phyloP scores from a whole-genome alignment of 2,329 filamentous ascomycete species.

The Ophiostoma ulmi region DNA sequence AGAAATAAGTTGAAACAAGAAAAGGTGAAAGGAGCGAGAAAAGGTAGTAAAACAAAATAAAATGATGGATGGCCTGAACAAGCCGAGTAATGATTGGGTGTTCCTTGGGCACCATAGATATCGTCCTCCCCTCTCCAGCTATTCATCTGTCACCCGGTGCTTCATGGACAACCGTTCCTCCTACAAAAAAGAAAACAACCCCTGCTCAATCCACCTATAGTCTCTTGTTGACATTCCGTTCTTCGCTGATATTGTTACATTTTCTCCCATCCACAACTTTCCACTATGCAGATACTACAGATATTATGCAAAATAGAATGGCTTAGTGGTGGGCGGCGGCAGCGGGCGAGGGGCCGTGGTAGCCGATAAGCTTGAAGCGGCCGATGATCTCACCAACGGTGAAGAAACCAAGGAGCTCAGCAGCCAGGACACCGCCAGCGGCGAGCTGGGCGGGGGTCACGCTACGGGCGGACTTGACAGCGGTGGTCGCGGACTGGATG shows the following conservation, averaged over 20 bases:
- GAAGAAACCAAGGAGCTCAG: slow-evolving; percentile 94
- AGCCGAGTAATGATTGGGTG: neutral
- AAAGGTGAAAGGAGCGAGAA: neutral
- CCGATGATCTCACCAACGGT: slow-evolving; percentile 96
- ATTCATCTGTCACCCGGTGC: neutral
- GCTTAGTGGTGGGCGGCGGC: slow-evolving; percentile 56
- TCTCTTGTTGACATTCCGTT: neutral
- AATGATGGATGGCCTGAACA: neutral
- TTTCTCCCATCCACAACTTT: neutral
- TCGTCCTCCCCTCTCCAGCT: slow-evolving; percentile 2
- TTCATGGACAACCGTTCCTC: neutral
- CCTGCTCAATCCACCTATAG: too few relatives aligned
- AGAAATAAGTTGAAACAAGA: neutral
- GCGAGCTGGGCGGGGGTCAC: slow-evolving; percentile 66
- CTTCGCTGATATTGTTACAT: slow-evolving; percentile 13
- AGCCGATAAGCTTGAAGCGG: slow-evolving; percentile 90
- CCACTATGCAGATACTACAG: neutral
- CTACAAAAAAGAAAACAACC: too few relatives aligned
- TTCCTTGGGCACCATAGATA: neutral
- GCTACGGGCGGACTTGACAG: slow-evolving; percentile 54
- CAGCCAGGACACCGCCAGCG: slow-evolving; percentile 69
- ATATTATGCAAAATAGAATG: neutral
- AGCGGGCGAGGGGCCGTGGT: slow-evolving; percentile 60
- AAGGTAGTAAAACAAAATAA: neutral
- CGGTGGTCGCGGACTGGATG: slow-evolving; percentile 42